A percentile compares a stretch with the other conserved stretches of the same genome.
phyloP scores from a whole-genome alignment of 1,284 basidiomycete genomes.

The Moesziomyces sp. region DNA sequence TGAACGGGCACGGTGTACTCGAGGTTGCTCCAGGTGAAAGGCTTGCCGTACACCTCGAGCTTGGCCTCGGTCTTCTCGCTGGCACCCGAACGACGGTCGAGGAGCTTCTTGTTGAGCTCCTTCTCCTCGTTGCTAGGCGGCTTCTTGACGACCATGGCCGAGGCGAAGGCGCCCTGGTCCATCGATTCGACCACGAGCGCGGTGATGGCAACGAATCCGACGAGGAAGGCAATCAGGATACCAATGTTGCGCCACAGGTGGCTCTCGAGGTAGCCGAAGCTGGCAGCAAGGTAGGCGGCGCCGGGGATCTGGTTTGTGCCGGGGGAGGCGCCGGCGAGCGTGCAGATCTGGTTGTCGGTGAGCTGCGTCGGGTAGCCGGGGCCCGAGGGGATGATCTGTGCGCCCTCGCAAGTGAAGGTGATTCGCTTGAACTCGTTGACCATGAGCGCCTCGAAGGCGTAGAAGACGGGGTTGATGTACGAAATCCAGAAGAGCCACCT shows the following conservation, averaged over 20 bases:
- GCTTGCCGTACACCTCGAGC: constrained; percentile 50
- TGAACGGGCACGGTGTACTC: constrained; percentile 71
- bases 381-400: constrained; percentile 42
- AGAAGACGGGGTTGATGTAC: constrained; percentile 71
- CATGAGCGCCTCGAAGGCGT: constrained; percentile 79
- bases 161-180: constrained; percentile 52
- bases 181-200: constrained; percentile 46
- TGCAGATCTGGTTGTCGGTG: constrained; percentile 68
- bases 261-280: constrained; percentile 75
- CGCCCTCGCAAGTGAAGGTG: constrained; percentile 50
- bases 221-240: constrained; percentile 68
- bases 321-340: constrained; percentile 68
- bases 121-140: constrained; percentile 40
- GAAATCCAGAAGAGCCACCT: constrained; percentile 83
- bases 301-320: constrained; percentile 70
- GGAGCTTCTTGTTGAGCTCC: constrained; percentile 45
- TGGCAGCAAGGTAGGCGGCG: constrained; percentile 71
- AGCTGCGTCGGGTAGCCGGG: constrained; percentile 36
- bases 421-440: constrained; percentile 70
- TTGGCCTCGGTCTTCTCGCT: constrained; percentile 52
- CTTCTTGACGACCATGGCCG: constrained; percentile 65
- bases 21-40: constrained; percentile 70
- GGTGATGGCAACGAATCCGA: constrained; percentile 57
- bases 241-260: constrained; percentile 71
- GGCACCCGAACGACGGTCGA: constrained; percentile 31